Base-by-base conservation (phyloP, 2,329 filamentous ascomycete genomes). In the Trichothecium sympodiale region DNA sequence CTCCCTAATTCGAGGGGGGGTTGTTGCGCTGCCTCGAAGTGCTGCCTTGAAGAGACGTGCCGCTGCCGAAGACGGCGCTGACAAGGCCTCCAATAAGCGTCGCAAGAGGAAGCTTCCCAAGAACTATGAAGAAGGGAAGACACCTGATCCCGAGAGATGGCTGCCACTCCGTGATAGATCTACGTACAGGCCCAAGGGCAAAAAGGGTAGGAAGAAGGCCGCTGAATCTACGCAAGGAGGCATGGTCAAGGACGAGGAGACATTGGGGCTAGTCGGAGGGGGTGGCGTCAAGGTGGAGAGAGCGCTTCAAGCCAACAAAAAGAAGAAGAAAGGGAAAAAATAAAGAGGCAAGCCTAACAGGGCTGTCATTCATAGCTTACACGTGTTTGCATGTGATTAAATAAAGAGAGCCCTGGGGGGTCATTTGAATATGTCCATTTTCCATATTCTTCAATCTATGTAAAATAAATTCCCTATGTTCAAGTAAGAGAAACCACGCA, bases 131-230 rank as follows among this genome's bases (percentile, higher is more conserved):
- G 73, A 83, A 35, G 75, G 71, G 47, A 93, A 87, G 66, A 79
- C 77, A 44, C 74, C 84, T 25, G 91, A 98, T 56, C 80, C 86
- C 0, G 91, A 98, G 60, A 72, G 91, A 43, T 98, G 91, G 91
- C 61, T 98, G 41, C 89, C 91, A 10, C 67, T 96, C 50, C 78
- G 83, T 35, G 91, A 98, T 55, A 74, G 91, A 38, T 91, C 83
- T 47, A 83, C 77, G 29, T 98, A 94, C 60, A 69, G 83, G 33
- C 87, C 88, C 7, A 94, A 91, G 64, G 87, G 87, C 5, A 87
- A 83, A 65, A 94, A 94, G 69, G 84, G 85, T 37, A 89, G 86
- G 69, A 81, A 87, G 70, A 82, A 81, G 61, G 79, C 77, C 4
- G 67, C 71, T 41, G 83, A 85, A 46, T 65, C 80, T 29, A 95